phyloP scores from a whole-genome alignment of 106 monocot genomes.

The Phalaenopsis equestris region DNA sequence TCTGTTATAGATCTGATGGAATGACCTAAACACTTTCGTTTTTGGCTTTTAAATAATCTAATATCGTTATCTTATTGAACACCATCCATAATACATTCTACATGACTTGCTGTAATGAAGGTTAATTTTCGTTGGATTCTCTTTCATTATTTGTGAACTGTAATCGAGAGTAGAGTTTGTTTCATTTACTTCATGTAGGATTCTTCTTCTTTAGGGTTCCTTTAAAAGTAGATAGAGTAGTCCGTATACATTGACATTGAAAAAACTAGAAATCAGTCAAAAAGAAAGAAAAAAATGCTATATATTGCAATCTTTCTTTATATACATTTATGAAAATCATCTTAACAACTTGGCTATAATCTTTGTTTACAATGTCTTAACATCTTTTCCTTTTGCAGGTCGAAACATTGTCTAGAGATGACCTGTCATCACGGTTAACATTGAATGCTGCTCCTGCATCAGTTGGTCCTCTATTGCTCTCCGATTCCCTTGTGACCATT shows the following conservation, averaged over 20 bases:
- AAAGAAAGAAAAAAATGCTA: neutral
- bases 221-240: neutral
- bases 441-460: slow-evolving; percentile 60
- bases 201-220: neutral
- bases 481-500: slow-evolving; percentile 85
- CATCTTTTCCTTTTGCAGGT: slow-evolving; percentile 42
- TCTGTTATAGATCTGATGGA: neutral
- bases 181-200: neutral
- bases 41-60: neutral
- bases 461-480: slow-evolving; percentile 70
- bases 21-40: neutral
- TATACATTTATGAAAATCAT: neutral
- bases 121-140: neutral
- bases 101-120: neutral
- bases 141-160: neutral
- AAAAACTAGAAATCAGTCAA: neutral
- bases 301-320: neutral
- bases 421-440: slow-evolving; percentile 76
- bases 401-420: slow-evolving; percentile 79
- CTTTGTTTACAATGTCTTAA: neutral
- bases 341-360: neutral
- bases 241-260: neutral
- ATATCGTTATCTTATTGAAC: neutral
- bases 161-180: neutral
- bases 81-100: neutral